Percentiles rank a stretch among this genome's conserved stretches.
Conservation (phyloP, 2,329 filamentous ascomycete species). For the Seiridium unicorne region DNA sequence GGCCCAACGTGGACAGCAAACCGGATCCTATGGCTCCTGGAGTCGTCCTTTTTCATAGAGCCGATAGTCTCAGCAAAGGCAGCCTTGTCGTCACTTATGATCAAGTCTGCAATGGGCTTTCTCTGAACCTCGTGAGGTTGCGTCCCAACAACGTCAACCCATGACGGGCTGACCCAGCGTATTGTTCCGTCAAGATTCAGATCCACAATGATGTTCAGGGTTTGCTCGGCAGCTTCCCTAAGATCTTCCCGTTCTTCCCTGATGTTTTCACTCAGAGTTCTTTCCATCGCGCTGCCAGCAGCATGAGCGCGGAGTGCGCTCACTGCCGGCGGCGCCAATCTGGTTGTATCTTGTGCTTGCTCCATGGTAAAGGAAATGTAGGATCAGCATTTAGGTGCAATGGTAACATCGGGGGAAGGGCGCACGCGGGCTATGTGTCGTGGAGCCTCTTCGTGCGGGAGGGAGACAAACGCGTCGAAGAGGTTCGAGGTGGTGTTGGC, state of each 20-base stretch:
- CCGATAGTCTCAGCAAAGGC: conserved; percentile 83
- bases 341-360: conserved; percentile 37
- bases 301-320: conserved; percentile 49
- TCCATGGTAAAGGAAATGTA: conserved; percentile 42
- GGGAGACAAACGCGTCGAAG: conserved; percentile 25
- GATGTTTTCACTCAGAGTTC: conserved; percentile 82
- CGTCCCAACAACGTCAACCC: conserved; percentile 89
- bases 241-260: conserved; percentile 91
- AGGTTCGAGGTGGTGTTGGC: conserved; percentile 11
- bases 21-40: conserved; percentile 84
- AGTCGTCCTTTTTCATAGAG: conserved; percentile 89
- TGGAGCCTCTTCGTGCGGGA: conserved; percentile 11
- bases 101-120: conserved; percentile 74
- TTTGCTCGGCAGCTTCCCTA: conserved; percentile 93
- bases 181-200: conserved; percentile 86
- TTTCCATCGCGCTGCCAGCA: conserved; percentile 51
- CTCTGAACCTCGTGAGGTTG: conserved; percentile 70
- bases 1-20: conserved; percentile 73
- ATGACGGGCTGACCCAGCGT: conserved; percentile 95
- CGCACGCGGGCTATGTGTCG: conserved; percentile 9
- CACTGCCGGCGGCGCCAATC: conserved; percentile 53
- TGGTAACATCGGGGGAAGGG: conserved; percentile 31
- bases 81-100: conserved; percentile 73
- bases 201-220: conserved; percentile 93
- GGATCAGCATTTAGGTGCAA: conserved; percentile 25